Base-by-base conservation (phyloP, 768 basidiomycete genomes). In the Amylocystis lapponica region DNA sequence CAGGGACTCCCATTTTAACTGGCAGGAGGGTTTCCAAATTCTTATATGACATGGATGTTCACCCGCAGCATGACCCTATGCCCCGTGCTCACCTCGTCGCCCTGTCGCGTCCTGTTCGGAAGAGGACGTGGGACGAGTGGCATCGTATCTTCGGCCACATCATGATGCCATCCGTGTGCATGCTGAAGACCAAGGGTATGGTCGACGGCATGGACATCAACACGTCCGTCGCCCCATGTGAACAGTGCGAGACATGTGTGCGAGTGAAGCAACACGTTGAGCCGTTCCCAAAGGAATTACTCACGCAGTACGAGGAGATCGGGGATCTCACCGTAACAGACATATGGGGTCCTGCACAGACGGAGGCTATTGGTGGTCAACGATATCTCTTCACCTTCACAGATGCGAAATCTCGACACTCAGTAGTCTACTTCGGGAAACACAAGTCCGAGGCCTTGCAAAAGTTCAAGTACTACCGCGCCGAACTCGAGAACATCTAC, bases 311-410 rank as follows among this genome's bases (percentile, higher is more conserved):
- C 13, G 27, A 27, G 43, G 32, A 20, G 30, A 47, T 21, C 26
- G 40, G 25, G 12, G 39, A 47, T 31, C 22, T 47, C 19, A 37
- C 35, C 9, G 34, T 41, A 12, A 49, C 46, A 1, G 55, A 61
- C 21, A 17, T 56, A 0, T 58, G 53, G 41, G 50, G 60, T 3
- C 50, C 49, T 2, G 43, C 55, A 29, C 30, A 42, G 12, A 51
- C 37, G 0, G n/a, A 27, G 1, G 50, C 52, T 0, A 19, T 41
- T 25, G 29, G 37, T 0, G 55, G 61, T 0, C 45, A 45, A 4
- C 16, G 23, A 3, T 63, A 61, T 21, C 48, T 50, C 31, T 27
- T 49, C 3, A 54, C 51, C 13, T 60, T 48, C 22, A 53, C 55
- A 2, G 55, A 60, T 30, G 49, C 43, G 26, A 23, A 51, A 9